phyloP scores from a whole-genome alignment of 2,329 filamentous ascomycete genomes.

The Teratosphaeria nubilosa region DNA sequence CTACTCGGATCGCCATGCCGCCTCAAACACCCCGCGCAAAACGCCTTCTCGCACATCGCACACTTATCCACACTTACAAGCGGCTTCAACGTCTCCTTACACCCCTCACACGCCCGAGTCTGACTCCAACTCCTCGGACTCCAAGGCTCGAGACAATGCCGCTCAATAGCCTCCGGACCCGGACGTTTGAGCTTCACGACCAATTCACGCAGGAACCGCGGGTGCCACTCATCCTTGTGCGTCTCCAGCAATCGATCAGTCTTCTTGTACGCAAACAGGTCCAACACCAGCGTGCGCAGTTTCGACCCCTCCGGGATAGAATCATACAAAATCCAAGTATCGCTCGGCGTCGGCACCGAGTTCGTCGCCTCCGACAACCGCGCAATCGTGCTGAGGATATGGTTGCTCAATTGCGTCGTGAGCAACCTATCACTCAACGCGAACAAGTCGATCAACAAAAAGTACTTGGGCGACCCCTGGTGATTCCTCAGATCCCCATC shows the following conservation, averaged over 20 bases:
- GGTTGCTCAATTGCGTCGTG: constrained; percentile 36
- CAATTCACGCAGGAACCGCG: constrained; percentile 37
- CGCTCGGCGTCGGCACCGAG: constrained; percentile 38
- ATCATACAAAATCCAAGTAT: constrained; percentile 40
- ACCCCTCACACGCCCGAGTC: constrained; percentile 29
- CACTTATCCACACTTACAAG: constrained; percentile 29
- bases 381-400: constrained; percentile 33
- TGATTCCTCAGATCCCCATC: constrained; percentile 34
- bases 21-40: constrained; percentile 31
- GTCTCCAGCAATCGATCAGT: constrained; percentile 38
- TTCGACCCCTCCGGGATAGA: constrained; percentile 29
- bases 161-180: constrained; percentile 30
- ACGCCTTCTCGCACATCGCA: constrained; percentile 31
- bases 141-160: constrained; percentile 34
- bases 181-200: constrained; percentile 37
- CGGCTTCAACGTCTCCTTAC: constrained; percentile 31
- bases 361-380: constrained; percentile 39
- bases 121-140: constrained; percentile 25
- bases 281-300: constrained; percentile 34
- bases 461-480: constrained; percentile 40
- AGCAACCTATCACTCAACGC: constrained; percentile 37
- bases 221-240: constrained; percentile 40
- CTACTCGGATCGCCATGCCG: constrained; percentile 16
- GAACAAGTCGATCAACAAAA: constrained; percentile 39
- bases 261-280: constrained; percentile 44